Evolutionary conservation across 352 stramenopile species (phyloP).

Genomic region (Hyaloperonospora brassicae): DNA sequence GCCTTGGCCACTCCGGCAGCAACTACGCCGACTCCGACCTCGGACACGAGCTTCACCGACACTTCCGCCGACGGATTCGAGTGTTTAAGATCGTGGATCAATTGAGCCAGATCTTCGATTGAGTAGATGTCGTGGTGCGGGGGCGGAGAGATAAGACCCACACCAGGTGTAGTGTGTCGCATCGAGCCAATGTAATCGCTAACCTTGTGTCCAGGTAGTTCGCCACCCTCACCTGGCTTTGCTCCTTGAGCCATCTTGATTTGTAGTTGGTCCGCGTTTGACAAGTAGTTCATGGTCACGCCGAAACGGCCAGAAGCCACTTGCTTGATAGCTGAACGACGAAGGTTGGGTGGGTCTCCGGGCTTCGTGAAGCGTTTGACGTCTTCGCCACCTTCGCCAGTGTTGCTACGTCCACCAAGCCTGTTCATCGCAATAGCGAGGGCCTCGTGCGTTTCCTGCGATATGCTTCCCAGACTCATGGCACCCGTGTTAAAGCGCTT

Average conservation of each 20-base stretch:
- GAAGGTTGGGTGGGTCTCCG: constrained; percentile 37
- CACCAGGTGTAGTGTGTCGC: constrained; percentile 93
- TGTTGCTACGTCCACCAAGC: constrained; percentile 92
- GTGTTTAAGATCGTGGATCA: constrained; percentile 98
- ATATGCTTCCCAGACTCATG: constrained; percentile 95
- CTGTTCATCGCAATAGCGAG: constrained; percentile 93
- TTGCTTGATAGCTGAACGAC: constrained; percentile 92
- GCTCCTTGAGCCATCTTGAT: constrained; percentile 98
- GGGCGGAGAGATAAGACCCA: constrained; percentile 93
- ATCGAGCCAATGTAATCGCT: constrained; percentile 94
- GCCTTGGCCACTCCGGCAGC: constrained; percentile 87
- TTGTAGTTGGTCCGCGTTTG: constrained; percentile 95
- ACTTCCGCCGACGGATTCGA: constrained; percentile 90
- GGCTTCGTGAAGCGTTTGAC: constrained; percentile 55
- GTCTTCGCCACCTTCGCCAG: constrained; percentile 94
- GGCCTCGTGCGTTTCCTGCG: constrained; percentile 92
- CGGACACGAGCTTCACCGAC: constrained; percentile 93
- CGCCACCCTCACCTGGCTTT: constrained; percentile 94
- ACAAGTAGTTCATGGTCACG: constrained; percentile 95
- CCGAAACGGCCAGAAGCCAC: constrained; percentile 93
- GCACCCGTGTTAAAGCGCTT: constrained; percentile 95
- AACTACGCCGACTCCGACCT: constrained; percentile 94
- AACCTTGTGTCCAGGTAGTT: constrained; percentile 95
- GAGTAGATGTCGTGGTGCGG: constrained; percentile 98
- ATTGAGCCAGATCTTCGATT: constrained; percentile 95